Base-by-base conservation (phyloP, 2,329 filamentous ascomycete species). In the Paecilomyces dactylethromorphus region DNA sequence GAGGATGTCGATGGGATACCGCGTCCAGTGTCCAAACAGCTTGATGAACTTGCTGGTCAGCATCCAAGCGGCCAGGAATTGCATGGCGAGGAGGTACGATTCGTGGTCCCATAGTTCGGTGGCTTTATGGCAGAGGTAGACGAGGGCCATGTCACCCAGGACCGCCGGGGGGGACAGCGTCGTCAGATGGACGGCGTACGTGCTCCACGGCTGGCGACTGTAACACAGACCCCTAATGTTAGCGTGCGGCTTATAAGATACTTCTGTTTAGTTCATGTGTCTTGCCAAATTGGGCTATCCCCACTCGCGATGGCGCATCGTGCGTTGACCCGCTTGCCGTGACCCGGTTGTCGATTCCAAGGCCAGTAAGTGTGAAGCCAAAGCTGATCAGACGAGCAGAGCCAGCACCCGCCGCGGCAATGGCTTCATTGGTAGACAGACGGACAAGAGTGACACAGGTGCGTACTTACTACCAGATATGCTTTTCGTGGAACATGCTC, bases 41-140 rank as follows among this genome's bases (percentile, higher is more conserved):
- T 97, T 97, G 77, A 97, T 87, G 58, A 91, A 88, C 79, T 97
- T 97, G 74, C 89, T 92, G 72, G 92, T 90, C 65, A 91, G 86
- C 84, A 92, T 91, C 82, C 90, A 95, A 60, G 84, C 69, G 55
- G 86, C 79, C 66, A 92, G 84, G 32, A 82, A 78, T 74, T 81
- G 84, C 68, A 89, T 82, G 26, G 82, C 83, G 54, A 78, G 78
- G 57, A 73, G 74, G 60, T 86, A 84, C 60, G 78, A 76, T 32
- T 81, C 72, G 15, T 75, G 68, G 54, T 83, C 78, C 84, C 85
- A 89, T 55, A 81, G 76, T 55, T 79, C 80, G 1, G 88, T 90
- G 54, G 86, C 88, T 76, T 84, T 84, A 79, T 86, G 87, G 67
- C 87, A 87, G 21, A 89, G 81, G 62, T 81, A 83, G 62, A 93